Conservation (phyloP, 2,329 filamentous ascomycete genomes). For the Xylariales sp. region DNA sequence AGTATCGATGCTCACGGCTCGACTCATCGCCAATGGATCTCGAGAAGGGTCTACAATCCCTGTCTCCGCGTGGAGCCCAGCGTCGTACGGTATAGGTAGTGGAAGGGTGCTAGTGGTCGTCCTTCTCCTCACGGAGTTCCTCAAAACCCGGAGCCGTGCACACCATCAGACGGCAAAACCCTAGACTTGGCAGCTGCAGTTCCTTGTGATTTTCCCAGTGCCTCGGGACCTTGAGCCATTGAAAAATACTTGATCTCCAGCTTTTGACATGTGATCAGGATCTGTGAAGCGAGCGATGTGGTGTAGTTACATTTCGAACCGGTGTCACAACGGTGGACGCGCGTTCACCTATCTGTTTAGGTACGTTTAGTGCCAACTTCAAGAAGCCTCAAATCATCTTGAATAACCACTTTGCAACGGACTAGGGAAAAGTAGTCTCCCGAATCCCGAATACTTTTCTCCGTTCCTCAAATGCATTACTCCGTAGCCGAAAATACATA, state of each 20-base stretch:
- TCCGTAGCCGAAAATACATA: background rate
- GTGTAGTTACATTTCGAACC: background rate
- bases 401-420: background rate
- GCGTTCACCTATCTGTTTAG: background rate
- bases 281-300: background rate
- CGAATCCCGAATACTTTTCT: too few species aligned
- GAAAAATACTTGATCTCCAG: background rate
- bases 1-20: background rate
- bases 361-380: background rate
- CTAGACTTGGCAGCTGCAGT: background rate
- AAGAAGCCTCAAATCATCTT: too few species aligned
- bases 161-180: background rate
- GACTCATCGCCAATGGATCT: background rate
- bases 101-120: background rate
- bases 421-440: background rate
- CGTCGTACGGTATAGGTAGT: background rate
- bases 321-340: background rate
- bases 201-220: constrained; percentile 5
- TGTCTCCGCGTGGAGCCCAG: background rate
- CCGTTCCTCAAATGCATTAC: background rate
- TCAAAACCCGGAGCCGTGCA: background rate
- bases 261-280: constrained; percentile 19
- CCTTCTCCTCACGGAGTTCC: constrained; percentile 18
- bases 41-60: background rate
- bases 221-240: constrained; percentile 14